phyloP scores from a whole-genome alignment of 2,329 filamentous ascomycete genomes.

The Rasamsonia emersonii region DNA sequence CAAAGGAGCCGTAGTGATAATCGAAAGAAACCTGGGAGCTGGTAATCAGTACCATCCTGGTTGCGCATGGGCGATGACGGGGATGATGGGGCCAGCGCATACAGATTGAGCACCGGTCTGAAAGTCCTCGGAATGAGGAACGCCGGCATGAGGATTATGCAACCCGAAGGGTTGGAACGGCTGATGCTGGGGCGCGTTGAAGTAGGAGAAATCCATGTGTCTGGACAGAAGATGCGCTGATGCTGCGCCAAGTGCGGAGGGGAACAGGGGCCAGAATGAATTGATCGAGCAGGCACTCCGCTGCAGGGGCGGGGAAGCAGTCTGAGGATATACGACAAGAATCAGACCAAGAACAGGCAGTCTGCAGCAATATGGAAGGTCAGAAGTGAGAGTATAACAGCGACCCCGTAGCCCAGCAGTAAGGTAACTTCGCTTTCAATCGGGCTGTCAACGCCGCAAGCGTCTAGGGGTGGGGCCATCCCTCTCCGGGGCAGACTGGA shows the following conservation, averaged over 20 bases:
- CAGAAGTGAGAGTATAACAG: too few relatives aligned
- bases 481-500: too few relatives aligned
- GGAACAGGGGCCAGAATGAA: too few relatives aligned
- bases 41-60: slow-evolving; percentile 12
- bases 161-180: slow-evolving; percentile 3
- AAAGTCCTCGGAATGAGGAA: slow-evolving; percentile 36
- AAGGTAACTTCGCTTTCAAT: too few relatives aligned
- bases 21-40: slow-evolving; percentile 27
- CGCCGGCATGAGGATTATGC: slow-evolving; percentile 29
- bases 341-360: too few relatives aligned
- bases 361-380: too few relatives aligned
- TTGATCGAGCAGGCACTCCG: too few relatives aligned
- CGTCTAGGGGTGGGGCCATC: too few relatives aligned
- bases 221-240: neutral
- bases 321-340: too few relatives aligned
- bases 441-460: too few relatives aligned
- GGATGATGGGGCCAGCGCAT: slow-evolving; percentile 18
- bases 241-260: neutral
- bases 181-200: slow-evolving; percentile 3
- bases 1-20: slow-evolving; percentile 28
- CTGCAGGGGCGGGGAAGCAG: too few relatives aligned
- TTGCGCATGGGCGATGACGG: slow-evolving; percentile 9
- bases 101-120: slow-evolving; percentile 35
- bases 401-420: too few relatives aligned
- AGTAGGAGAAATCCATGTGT: slow-evolving; percentile 48